Evolutionary conservation across 1,284 basidiomycete genomes (phyloP).

Genomic region (Microstroma glucosiphilum): DNA sequence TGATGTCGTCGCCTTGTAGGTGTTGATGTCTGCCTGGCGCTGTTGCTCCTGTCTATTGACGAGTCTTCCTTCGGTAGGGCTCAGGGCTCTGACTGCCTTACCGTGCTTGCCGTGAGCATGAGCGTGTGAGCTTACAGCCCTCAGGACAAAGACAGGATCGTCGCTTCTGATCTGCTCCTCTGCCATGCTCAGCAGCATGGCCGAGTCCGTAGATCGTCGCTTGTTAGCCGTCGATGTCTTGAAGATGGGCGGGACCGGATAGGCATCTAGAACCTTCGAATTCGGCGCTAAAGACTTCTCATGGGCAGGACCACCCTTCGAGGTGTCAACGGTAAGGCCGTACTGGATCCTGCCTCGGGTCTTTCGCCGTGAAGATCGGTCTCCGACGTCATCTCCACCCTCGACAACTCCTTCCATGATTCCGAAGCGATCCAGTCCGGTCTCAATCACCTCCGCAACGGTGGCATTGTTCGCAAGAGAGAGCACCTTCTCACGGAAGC

Average conservation of each 20-base stretch:
- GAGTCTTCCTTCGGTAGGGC: slow-evolving; percentile 25
- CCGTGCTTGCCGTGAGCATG: slow-evolving; percentile 9
- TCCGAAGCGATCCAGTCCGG: slow-evolving; percentile 82
- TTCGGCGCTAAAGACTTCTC: slow-evolving; percentile 29
- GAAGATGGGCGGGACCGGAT: slow-evolving; percentile 67
- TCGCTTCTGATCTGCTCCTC: slow-evolving; percentile 67
- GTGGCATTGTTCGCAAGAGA: slow-evolving; percentile 81
- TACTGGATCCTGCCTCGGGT: slow-evolving; percentile 75
- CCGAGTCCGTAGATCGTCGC: slow-evolving; percentile 80
- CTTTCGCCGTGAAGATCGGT: slow-evolving; percentile 72
- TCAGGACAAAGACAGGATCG: slow-evolving; percentile 80
- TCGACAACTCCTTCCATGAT: slow-evolving; percentile 92
- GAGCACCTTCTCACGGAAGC: slow-evolving; percentile 39
- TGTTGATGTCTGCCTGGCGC: slow-evolving; percentile 40
- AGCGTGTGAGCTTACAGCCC: slow-evolving; percentile 24
- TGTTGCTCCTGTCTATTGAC: slow-evolving; percentile 52
- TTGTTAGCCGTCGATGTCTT: slow-evolving; percentile 60
- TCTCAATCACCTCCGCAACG: slow-evolving; percentile 90
- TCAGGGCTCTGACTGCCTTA: slow-evolving; percentile 20
- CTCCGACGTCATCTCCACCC: slow-evolving; percentile 93
- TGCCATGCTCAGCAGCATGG: slow-evolving; percentile 59
- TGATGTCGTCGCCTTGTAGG: slow-evolving; percentile 1
- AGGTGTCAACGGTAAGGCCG: slow-evolving; percentile 56
- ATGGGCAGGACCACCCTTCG: slow-evolving; percentile 19
- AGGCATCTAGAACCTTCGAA: slow-evolving; percentile 64